Conservation (phyloP, 768 basidiomycete species). For the Hygrocybe punicea region DNA sequence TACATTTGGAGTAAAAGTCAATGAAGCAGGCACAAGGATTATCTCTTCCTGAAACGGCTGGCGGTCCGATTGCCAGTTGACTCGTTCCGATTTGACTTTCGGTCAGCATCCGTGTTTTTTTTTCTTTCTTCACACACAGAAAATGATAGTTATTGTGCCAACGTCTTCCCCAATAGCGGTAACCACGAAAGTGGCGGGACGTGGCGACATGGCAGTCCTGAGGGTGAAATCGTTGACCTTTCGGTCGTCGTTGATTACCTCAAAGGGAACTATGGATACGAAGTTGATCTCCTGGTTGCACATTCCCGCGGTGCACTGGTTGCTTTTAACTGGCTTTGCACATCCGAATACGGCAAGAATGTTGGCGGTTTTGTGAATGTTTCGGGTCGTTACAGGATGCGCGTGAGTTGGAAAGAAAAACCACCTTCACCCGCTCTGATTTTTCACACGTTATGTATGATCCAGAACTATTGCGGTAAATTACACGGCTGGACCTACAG, state of each 20-base stretch:
- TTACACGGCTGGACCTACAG: slow-evolving; percentile 10
- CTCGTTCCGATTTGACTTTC: slow-evolving; percentile 85
- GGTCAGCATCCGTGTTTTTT: slow-evolving; percentile 41
- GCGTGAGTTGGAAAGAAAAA: slow-evolving; percentile 43
- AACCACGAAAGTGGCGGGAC: slow-evolving; percentile 72
- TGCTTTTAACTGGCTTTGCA: slow-evolving; percentile 66
- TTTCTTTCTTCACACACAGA: background rate
- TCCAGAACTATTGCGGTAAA: slow-evolving; percentile 46
- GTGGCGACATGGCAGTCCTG: slow-evolving; percentile 59
- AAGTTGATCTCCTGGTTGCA: slow-evolving; percentile 65
- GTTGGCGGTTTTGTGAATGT: slow-evolving; percentile 68
- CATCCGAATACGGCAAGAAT: slow-evolving; percentile 51
- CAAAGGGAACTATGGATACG: slow-evolving; percentile 57
- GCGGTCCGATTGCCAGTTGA: slow-evolving; percentile 64
- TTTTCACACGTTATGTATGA: slow-evolving; percentile 7
- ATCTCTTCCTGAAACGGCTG: slow-evolving; percentile 74
- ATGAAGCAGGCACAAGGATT: slow-evolving; percentile 71
- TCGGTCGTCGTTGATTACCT: slow-evolving; percentile 62
- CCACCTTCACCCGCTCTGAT: background rate
- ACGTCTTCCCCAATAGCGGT: slow-evolving; percentile 44
- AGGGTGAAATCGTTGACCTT: slow-evolving; percentile 64
- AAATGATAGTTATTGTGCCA: background rate
- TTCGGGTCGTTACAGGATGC: slow-evolving; percentile 77
- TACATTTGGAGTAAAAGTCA: slow-evolving; percentile 1
- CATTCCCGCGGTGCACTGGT: slow-evolving; percentile 78